These are phyloP conservation scores for Trametes punicea DNA, from an alignment of 768 basidiomycete species.

Conservation along the genomic window DNA sequence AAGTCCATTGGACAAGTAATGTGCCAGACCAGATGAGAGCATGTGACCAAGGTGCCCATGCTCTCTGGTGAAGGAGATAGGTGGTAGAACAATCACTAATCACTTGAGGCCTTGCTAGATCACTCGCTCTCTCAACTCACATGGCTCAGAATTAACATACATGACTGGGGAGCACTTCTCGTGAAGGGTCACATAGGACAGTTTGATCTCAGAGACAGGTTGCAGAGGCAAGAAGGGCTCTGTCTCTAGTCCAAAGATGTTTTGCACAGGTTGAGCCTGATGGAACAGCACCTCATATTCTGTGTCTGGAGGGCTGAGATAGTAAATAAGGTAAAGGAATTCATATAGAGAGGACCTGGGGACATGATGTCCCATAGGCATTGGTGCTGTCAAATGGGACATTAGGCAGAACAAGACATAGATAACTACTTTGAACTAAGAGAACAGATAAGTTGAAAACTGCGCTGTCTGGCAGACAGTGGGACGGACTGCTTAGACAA, in stretches of 20 bases:
- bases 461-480: slow-evolving; percentile 26
- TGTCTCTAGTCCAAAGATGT: slow-evolving; percentile 18
- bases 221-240: slow-evolving; percentile 12
- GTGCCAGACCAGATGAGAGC: slow-evolving; percentile 52
- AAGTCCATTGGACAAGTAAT: slow-evolving; percentile 63
- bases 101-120: slow-evolving; percentile 38
- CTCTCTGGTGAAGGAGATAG: slow-evolving; percentile 52
- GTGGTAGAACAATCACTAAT: slow-evolving; percentile 67
- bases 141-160: slow-evolving; percentile 42
- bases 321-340: slow-evolving; percentile 37
- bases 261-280: slow-evolving; percentile 13
- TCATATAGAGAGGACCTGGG: slow-evolving; percentile 46
- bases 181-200: slow-evolving; percentile 12
- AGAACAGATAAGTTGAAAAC: slow-evolving; percentile 7
- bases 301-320: slow-evolving; percentile 34
- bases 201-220: slow-evolving; percentile 9
- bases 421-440: slow-evolving; percentile 6
- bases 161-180: slow-evolving; percentile 23
- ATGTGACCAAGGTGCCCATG: slow-evolving; percentile 59
- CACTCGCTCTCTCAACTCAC: slow-evolving; percentile 25
- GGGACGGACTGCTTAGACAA: background rate
- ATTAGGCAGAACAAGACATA: slow-evolving; percentile 27
- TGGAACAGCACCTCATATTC: slow-evolving; percentile 27
- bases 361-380: slow-evolving; percentile 28
- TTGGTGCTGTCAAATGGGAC: slow-evolving; percentile 41